Base-by-base conservation (phyloP, 2,329 filamentous ascomycete genomes). In the Microthyrium microscopicum region DNA sequence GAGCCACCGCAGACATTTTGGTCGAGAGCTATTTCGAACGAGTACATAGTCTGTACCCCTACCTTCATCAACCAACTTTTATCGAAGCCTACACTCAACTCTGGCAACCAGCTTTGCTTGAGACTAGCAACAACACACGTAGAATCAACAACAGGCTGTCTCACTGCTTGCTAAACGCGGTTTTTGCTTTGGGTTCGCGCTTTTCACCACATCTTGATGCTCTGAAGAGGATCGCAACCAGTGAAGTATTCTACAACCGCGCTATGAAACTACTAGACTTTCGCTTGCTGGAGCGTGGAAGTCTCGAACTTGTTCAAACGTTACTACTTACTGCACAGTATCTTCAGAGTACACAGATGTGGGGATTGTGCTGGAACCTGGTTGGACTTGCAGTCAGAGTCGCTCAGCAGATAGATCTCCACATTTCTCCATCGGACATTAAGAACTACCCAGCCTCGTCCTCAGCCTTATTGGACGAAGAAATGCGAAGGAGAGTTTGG, bases 1-100 rank as follows among this genome's bases (percentile, higher is more conserved):
- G 29, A 22, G 9, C 29, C 7, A 8, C 9, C 7, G 29, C 29
- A 9, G 29, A 31, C 22, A 20, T 20, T 18, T 15, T 31, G 8
- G 29, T 31, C 8, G 29, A 22, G 8, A 31, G 17, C 29, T 31
- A 31, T 20, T 31, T 31, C 29, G 29, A 31, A 20, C 9, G 8
- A 20, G 29, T 31, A 18, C 18, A 31, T 20, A 18, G 9, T 6
- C 18, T 31, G 7, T 31, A 31, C 22, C 29, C 29, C 18, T 31
- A 7, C 15, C 8, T 31, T 6, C 9, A 11, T 20, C 29, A 18
- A 22, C 29, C 15, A 31, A 18, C 19, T 6, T 31, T 31, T 20
- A 31, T 31, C 15, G 8, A 20, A 8, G 22, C 6, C 11, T 31
- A 31, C 18, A 6, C 19, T 8, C 29, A 31, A 20, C 9, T 31